phyloP scores from a whole-genome alignment of 2,329 filamentous ascomycete species.

The Coniochaeta ligniaria region DNA sequence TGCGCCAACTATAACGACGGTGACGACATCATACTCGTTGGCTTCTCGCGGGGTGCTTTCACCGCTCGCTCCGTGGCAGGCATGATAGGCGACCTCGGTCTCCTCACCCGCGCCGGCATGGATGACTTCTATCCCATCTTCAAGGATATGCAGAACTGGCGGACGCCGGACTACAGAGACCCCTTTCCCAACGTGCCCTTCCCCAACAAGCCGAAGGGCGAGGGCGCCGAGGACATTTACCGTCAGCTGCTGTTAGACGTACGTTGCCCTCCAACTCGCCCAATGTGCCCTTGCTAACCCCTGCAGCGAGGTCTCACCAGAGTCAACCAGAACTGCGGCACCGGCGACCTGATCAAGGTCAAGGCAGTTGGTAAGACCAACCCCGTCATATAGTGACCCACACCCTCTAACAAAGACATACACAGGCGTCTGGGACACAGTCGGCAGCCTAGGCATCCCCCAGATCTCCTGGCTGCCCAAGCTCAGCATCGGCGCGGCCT shows the following conservation, averaged over 20 bases:
- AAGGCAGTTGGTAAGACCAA: conserved; percentile 30
- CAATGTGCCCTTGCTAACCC: background rate
- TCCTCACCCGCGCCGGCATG: conserved; percentile 45
- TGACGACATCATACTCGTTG: conserved; percentile 49
- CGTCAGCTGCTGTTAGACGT: conserved; percentile 35
- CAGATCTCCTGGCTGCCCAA: conserved; percentile 36
- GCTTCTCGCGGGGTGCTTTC: conserved; percentile 53
- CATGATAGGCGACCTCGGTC: conserved; percentile 41
- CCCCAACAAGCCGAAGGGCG: conserved; percentile 38
- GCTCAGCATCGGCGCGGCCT: conserved; percentile 35
- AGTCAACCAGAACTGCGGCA: conserved; percentile 26
- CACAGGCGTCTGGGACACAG: conserved; percentile 42
- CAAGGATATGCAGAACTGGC: conserved; percentile 49
- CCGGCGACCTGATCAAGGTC: conserved; percentile 36
- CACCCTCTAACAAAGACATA: background rate
- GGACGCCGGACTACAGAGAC: conserved; percentile 34
- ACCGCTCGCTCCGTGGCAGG: conserved; percentile 49
- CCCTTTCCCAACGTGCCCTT: conserved; percentile 40
- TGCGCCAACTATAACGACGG: conserved; percentile 54
- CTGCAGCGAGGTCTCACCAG: conserved; percentile 28
- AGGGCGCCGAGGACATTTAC: conserved; percentile 32
- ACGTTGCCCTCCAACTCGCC: background rate
- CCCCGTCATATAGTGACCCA: background rate
- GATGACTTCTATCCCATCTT: conserved; percentile 49
- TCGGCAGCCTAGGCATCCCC: conserved; percentile 40